Evolutionary conservation across 768 basidiomycete species (phyloP), one percentile per base, ranked within the genome.

Genomic region (Boletellus sp.): DNA sequence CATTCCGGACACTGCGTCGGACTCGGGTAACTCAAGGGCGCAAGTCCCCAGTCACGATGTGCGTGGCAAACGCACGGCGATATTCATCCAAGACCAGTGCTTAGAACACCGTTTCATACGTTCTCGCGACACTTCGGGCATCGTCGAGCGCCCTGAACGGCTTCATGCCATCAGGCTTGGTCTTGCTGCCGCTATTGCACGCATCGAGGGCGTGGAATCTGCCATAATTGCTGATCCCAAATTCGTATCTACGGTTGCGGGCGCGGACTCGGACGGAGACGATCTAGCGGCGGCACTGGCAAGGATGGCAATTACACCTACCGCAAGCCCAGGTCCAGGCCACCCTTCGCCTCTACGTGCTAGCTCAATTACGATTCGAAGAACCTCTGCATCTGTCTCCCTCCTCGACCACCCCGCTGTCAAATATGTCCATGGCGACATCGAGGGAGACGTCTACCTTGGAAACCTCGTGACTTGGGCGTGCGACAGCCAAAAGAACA

Each of bases 81-180:
- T 80, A 37, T 76, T 72, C 55, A 62, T 90, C 12, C 90, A 92
- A 67, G 83, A 87, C 50, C 78, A 80, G 15, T 90, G 90, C 62
- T 74, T 83, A 16, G 72, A 80, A 50, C 90, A 92, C 61, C 77
- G 72, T 42, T 95, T 83, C 60, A 90, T 94, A 47, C 84, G 94
- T 15, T 82, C 84, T 15, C 76, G 79, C 43, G 85, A 91, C 58
- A 73, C 74, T 0, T 90, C 88, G 1, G 73, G 75, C 39, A 84
- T 96, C 46, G 81, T 94, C n/a, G 95, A 98, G 64, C 78, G 91
- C 10, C 94, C 94, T 0, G 90, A 96, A 64, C 82, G 95, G 20
- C 72, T 98, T 23, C 80, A 85, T 42, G 94, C 94, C 0, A 81
- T 97, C 43, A 82, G 84, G 56, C 61, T 89, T 5, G 95, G 94